Evolutionary conservation across 345 rosid genomes (phyloP), one percentile per base, ranked within the genome.

Genomic region (Chamaenerion angustifolium): DNA sequence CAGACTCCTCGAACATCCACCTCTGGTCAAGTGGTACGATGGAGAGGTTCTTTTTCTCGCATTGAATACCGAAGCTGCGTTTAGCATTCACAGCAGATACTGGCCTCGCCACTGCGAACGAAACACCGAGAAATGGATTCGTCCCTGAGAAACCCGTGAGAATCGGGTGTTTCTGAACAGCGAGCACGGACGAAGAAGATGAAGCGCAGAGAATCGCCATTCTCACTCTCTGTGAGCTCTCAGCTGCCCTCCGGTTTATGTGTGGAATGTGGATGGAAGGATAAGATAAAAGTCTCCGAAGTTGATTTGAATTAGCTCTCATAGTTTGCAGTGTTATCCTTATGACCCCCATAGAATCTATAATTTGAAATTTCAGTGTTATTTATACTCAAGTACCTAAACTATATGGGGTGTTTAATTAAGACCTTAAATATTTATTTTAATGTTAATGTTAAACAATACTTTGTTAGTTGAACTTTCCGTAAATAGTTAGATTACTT

Each of bases 1-100:
- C 84, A 12, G 79, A 65, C 73, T 75, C 71, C 13, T 82, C 82
- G 43, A 83, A 77, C 84, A 77, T 83, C 92, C 92, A 79, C 1
- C 87, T 76, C 54, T 79, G 80, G 23, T 79, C 77, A n/a, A 63
- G 62, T 18, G 87, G 82, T 14, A 79, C 74, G 63, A 69, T 58
- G 61, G 84, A 60, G 31, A 67, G 60, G 51, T 59, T 62, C 18
- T 63, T 67, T 70, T 77, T 67, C 72, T 77, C 75, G 61, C 76
- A 79, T 44, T 76, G 66, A 55, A 83, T 66, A 47, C 42, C 63
- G 31, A 77, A 65, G 43, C 68, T 54, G 42, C 68, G 72, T 19
- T 21, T 62, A 42, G 67, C 12, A 46, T 59, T 62, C 16, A 57
- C 43, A 19, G 56, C 48, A 31, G 64, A 46, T 16, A 61, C 25